A percentile compares a stretch with the other conserved stretches of the same genome.
phyloP scores from a whole-genome alignment of 352 stramenopile species.

The Stramenopiles sp. region DNA sequence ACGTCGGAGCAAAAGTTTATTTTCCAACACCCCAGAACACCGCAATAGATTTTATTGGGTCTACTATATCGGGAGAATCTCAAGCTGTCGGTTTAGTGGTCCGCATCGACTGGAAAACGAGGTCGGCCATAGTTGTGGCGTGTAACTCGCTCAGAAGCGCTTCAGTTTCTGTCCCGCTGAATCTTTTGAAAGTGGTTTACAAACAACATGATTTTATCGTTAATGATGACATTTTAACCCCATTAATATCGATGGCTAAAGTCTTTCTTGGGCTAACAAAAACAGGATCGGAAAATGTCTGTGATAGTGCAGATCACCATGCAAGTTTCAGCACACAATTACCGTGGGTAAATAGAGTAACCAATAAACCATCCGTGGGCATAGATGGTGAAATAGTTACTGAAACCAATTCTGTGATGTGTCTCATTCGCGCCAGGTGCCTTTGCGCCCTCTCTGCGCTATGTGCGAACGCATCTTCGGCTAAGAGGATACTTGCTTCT shows the following conservation, averaged over 20 bases:
- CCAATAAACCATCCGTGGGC: not conserved
- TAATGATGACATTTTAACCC: not conserved
- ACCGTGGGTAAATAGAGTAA: not conserved
- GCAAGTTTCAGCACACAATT: not conserved
- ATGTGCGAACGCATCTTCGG: not conserved
- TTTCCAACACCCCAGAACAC: not conserved
- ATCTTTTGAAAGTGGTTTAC: conserved; percentile 4
- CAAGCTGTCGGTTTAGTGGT: not conserved
- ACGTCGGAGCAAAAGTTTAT: not conserved
- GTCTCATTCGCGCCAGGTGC: not conserved
- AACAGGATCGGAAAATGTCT: not conserved
- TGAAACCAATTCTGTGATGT: not conserved
- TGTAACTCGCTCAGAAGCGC: not conserved
- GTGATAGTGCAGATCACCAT: no score
- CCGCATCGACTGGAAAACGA: not conserved
- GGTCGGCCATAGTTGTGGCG: not conserved
- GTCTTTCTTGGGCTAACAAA: not conserved
- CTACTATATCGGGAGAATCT: not conserved
- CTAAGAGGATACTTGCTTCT: not conserved
- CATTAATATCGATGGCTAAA: not conserved
- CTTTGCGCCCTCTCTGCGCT: not conserved
- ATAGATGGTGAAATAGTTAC: not conserved
- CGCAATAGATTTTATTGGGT: not conserved
- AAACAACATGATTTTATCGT: not conserved
- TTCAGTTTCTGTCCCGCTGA: not conserved